Conservation (phyloP, 306 rosid species). For the Argentina anserina region DNA sequence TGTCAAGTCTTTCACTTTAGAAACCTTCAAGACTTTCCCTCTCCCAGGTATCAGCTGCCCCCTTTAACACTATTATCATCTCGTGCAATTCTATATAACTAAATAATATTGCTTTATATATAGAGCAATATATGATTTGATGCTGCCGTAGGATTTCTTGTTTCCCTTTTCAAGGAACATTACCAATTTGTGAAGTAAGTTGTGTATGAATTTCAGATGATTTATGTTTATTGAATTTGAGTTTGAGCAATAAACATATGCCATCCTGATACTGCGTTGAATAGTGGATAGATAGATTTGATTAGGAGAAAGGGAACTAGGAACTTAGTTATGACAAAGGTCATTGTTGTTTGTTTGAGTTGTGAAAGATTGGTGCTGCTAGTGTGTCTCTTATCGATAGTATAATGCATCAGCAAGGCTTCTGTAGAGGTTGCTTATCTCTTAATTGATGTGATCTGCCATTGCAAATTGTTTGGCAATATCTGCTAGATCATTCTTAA, state of each 20-base stretch:
- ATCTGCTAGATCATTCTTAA: no score
- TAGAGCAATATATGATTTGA: not conserved
- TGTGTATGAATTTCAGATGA: not conserved
- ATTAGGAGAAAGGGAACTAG: not conserved
- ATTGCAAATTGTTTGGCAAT: no score
- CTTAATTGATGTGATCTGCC: no score
- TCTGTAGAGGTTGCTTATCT: no score
- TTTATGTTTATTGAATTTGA: not conserved
- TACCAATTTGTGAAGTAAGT: not conserved
- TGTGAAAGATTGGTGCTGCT: not conserved
- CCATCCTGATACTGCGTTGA: not conserved
- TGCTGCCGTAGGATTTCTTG: not conserved
- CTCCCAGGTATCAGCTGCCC: slow-evolving; percentile 46
- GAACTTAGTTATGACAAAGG: not conserved
- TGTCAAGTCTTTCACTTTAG: slow-evolving; percentile 64
- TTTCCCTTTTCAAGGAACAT: not conserved
- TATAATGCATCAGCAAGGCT: not conserved
- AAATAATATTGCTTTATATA: not conserved
- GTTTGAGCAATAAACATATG: not conserved
- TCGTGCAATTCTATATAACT: not conserved
- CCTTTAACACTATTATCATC: not conserved
- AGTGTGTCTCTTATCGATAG: not conserved
- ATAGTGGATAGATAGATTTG: not conserved
- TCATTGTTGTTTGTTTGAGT: not conserved
- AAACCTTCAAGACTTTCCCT: slow-evolving; percentile 70